Conservation (phyloP, 2,329 filamentous ascomycete species). For the Anisogramma anomala region DNA sequence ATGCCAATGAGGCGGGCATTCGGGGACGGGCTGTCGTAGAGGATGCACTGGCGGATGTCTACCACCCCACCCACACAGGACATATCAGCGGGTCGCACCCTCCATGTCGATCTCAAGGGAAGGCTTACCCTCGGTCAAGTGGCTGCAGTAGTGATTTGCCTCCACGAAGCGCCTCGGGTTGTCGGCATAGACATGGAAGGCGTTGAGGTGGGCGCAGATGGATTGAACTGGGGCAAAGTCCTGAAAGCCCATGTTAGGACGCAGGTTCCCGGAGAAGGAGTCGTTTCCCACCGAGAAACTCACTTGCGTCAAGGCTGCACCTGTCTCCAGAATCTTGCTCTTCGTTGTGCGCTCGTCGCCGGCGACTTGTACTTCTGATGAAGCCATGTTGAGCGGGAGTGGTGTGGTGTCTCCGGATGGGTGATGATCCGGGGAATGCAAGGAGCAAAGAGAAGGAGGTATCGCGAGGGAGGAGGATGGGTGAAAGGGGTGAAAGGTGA, state of each 20-base stretch:
- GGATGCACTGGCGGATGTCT: conserved; percentile 73
- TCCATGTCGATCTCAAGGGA: not conserved
- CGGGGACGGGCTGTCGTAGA: conserved; percentile 61
- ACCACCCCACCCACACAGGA: conserved; percentile 3
- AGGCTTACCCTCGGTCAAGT: conserved; percentile 49
- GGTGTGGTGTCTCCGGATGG: too few relatives aligned
- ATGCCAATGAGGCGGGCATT: conserved; percentile 68
- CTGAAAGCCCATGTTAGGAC: conserved; percentile 17
- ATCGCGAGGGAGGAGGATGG: too few relatives aligned
- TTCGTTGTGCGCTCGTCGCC: conserved; percentile 41
- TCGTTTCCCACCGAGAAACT: too few relatives aligned
- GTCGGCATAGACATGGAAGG: conserved; percentile 73
- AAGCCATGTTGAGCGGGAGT: not conserved
- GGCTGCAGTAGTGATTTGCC: conserved; percentile 75
- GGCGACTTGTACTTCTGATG: conserved; percentile 14
- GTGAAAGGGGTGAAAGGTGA: too few relatives aligned
- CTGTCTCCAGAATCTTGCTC: conserved; percentile 49
- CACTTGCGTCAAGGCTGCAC: conserved; percentile 47
- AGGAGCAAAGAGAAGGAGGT: too few relatives aligned
- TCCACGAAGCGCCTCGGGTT: conserved; percentile 61
- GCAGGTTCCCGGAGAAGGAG: not conserved
- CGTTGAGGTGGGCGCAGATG: conserved; percentile 74
- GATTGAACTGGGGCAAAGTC: conserved; percentile 60
- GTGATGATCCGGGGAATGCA: too few relatives aligned
- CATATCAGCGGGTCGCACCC: not conserved